Evolutionary conservation across 2,329 filamentous ascomycete species (phyloP).

Genomic region (Akanthomyces uredinophilus): DNA sequence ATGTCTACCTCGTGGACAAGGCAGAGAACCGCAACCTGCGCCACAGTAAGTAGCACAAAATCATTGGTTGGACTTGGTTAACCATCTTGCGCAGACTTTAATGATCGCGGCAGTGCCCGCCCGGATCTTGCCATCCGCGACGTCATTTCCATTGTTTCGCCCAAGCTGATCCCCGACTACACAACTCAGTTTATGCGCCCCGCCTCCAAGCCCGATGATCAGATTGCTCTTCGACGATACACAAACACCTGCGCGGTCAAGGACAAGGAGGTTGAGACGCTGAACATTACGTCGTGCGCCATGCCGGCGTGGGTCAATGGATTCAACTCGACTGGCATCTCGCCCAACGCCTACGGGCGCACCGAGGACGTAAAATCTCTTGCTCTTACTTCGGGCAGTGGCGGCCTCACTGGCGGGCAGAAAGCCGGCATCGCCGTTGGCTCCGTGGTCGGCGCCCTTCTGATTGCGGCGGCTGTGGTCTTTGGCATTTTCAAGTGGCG

Average conservation of each 20-base stretch:
- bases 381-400: neutral
- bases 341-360: neutral
- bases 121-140: conserved; percentile 11
- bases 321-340: neutral
- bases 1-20: conserved; percentile 15
- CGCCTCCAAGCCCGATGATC: neutral
- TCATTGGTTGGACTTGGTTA: neutral
- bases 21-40: conserved; percentile 11
- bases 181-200: neutral
- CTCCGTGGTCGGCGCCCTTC: neutral
- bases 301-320: neutral
- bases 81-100: conserved; percentile 3
- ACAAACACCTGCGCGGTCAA: neutral
- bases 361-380: neutral
- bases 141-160: conserved; percentile 5
- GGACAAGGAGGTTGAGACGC: neutral
- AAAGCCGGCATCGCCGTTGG: neutral
- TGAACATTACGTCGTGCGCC: neutral
- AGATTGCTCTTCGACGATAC: neutral
- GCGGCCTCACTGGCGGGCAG: neutral
- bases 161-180: neutral
- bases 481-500: neutral
- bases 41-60: conserved; percentile 3
- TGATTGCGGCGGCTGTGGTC: neutral
- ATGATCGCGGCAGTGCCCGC: conserved; percentile 12